phyloP scores from a whole-genome alignment of 2,329 filamentous ascomycete species.

The Dothistroma septosporum region DNA sequence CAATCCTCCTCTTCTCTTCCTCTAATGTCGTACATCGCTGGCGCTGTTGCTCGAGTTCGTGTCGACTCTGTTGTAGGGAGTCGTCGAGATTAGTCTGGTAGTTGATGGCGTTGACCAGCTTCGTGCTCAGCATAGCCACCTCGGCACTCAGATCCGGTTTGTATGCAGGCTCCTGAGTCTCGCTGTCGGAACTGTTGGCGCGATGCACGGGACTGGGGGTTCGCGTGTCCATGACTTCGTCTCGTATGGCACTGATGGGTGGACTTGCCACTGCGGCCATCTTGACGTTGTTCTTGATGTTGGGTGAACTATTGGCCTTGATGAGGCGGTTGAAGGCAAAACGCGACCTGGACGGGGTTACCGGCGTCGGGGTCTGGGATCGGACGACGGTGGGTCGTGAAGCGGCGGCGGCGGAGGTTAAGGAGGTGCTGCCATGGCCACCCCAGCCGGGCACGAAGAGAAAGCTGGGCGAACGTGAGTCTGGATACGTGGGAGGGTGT shows the following conservation, averaged over 20 bases:
- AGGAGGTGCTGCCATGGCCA: slow-evolving; percentile 7
- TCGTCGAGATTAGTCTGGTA: slow-evolving; percentile 91
- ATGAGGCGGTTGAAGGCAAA: slow-evolving; percentile 21
- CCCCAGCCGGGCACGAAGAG: slow-evolving; percentile 15
- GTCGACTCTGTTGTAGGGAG: slow-evolving; percentile 72
- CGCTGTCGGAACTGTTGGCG: slow-evolving; percentile 35
- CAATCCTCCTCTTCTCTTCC: slow-evolving; percentile 62
- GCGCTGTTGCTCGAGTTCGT: slow-evolving; percentile 72
- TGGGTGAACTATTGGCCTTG: slow-evolving; percentile 23
- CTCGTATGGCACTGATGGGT: slow-evolving; percentile 14
- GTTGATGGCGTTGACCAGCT: slow-evolving; percentile 96
- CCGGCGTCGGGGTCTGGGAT: slow-evolving; percentile 11
- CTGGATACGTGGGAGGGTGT: neutral
- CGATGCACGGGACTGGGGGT: slow-evolving; percentile 32
- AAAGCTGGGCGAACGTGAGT: slow-evolving; percentile 9
- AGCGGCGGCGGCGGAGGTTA: neutral
- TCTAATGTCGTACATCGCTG: slow-evolving; percentile 67
- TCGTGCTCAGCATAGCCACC: slow-evolving; percentile 85
- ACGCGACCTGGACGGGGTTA: slow-evolving; percentile 12
- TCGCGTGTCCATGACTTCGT: slow-evolving; percentile 40
- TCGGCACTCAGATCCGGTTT: slow-evolving; percentile 66
- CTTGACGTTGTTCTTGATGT: slow-evolving; percentile 16
- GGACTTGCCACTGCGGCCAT: slow-evolving; percentile 24
- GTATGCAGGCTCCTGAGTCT: slow-evolving; percentile 35
- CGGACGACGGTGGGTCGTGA: slow-evolving; percentile 8